These are phyloP conservation scores for Tulasnella sp. DNA, from an alignment of 768 basidiomycete genomes.

Conservation along the genomic window DNA sequence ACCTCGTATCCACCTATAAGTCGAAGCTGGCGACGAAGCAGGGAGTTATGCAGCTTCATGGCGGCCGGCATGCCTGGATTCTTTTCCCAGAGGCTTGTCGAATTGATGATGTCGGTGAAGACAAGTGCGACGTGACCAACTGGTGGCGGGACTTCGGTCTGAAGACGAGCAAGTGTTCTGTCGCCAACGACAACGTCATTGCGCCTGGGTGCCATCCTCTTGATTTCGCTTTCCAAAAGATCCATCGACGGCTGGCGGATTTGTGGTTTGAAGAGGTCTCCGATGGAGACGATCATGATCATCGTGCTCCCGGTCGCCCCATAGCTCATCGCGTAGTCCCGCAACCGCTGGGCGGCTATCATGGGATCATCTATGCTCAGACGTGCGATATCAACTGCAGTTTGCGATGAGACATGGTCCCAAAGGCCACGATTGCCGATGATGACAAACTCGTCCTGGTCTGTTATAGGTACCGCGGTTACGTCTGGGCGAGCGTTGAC, in stretches of 20 bases:
- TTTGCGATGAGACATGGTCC: conserved; percentile 90
- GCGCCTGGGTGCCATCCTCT: conserved; percentile 20
- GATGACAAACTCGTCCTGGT: conserved; percentile 92
- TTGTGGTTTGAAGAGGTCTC: conserved; percentile 54
- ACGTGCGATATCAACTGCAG: conserved; percentile 90
- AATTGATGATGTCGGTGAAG: conserved; percentile 97
- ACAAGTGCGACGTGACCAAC: conserved; percentile 81
- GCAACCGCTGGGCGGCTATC: conserved; percentile 91
- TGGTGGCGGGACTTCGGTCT: conserved; percentile 73
- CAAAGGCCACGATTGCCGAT: conserved; percentile 87
- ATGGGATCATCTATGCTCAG: conserved; percentile 52
- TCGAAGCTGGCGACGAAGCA: conserved; percentile 75
- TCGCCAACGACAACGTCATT: conserved; percentile 43
- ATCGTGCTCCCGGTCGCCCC: conserved; percentile 88
- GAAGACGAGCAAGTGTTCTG: conserved; percentile 49
- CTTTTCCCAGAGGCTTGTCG: conserved; percentile 91
- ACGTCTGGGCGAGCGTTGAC: conserved; percentile 85
- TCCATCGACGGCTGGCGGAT: conserved; percentile 31
- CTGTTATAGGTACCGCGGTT: conserved; percentile 51
- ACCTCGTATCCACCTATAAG: conserved; percentile 95
- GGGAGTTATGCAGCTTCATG: conserved; percentile 77
- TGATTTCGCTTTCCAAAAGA: conserved; percentile 33
- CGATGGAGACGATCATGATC: conserved; percentile 92
- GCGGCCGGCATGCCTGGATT: conserved; percentile 93
- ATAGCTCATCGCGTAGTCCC: conserved; percentile 95